Evolutionary conservation across 2,329 filamentous ascomycete species (phyloP), one percentile per base, ranked within the genome.

Genomic region (Pezicula carpinea): DNA sequence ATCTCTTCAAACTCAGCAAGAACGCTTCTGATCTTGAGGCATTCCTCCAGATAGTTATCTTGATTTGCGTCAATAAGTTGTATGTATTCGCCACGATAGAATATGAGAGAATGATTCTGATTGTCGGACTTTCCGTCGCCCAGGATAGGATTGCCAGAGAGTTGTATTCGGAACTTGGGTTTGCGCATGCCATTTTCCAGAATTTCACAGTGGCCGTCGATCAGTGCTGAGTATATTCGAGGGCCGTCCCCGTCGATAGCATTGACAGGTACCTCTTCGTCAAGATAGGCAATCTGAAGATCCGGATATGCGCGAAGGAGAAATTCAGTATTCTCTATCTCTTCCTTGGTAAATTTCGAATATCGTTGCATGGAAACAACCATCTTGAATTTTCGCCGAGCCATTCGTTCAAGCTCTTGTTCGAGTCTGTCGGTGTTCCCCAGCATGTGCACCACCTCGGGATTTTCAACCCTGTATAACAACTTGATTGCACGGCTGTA

Each of bases 41-140:
- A 99, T 68, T 99, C 93, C 69, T 99, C 93, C 5, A 99, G 79
- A 60, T 99, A 99, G 74, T 99, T 99, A 77, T 99, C 93, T 69
- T 99, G 93, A 69, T 99, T 99, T 72, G 93, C 93, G 64, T 99
- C 93, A 67, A 99, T 96, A 54, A 99, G 87, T 71, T 99, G 93
- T 57, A 99, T 96, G 71, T 99, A 99, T 73, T 99, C 93, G 64
- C 93, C 93, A 57, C 93, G 92, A 72, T 99, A 99, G 78, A 99
- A 99, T 66, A 99, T 96, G 62, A 99, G 82, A 5, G 87, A 78
- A 68, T 99, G 93, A 68, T 99, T 99, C 75, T 99, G 93, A 73
- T 99, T 99, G 74, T 99, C 93, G 6, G 93, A 97, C 69, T 99
- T 99, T 66, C 93, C 93, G 61, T 99, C 93, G 68, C 95, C 93